These are phyloP conservation scores for Karstenula rhodostoma DNA, from an alignment of 2,329 filamentous ascomycete species.

Conservation along the genomic window DNA sequence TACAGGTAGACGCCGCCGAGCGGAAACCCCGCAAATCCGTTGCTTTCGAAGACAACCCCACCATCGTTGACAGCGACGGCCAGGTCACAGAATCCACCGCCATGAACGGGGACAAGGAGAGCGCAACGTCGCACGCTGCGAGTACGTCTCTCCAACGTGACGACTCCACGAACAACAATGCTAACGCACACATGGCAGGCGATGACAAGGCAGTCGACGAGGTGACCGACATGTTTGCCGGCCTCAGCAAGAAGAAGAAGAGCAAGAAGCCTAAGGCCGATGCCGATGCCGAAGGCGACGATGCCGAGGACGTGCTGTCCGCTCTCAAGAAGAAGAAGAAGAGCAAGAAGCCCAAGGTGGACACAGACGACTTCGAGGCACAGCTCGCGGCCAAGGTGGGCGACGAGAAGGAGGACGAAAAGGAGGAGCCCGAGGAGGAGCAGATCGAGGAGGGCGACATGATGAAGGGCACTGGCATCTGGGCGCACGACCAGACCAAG, in stretches of 20 bases:
- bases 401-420: constrained; percentile 61
- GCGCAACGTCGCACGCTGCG: constrained; percentile 75
- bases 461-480: constrained; percentile 88
- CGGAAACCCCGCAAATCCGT: constrained; percentile 90
- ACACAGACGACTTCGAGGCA: constrained; percentile 67
- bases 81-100: constrained; percentile 78
- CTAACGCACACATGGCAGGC: constrained; percentile 37
- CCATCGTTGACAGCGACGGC: constrained; percentile 89
- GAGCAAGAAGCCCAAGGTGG: constrained; percentile 70
- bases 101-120: constrained; percentile 77
- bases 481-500: constrained; percentile 80
- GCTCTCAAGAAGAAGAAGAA: constrained; percentile 89
- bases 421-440: constrained; percentile 55
- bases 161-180: constrained; percentile 7
- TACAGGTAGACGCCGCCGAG: constrained; percentile 54
- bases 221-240: constrained; percentile 61
- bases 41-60: constrained; percentile 86
- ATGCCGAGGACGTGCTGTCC: constrained; percentile 64
- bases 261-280: constrained; percentile 68
- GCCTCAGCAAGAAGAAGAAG: constrained; percentile 89
- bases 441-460: constrained; percentile 74
- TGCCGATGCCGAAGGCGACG: constrained; percentile 59
- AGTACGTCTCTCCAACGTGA: constrained; percentile 20
- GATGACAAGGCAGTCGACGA: constrained; percentile 62
- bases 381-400: constrained; percentile 69